Conservation (phyloP, 768 basidiomycete genomes). For the Strobilomyces dryophilus region DNA sequence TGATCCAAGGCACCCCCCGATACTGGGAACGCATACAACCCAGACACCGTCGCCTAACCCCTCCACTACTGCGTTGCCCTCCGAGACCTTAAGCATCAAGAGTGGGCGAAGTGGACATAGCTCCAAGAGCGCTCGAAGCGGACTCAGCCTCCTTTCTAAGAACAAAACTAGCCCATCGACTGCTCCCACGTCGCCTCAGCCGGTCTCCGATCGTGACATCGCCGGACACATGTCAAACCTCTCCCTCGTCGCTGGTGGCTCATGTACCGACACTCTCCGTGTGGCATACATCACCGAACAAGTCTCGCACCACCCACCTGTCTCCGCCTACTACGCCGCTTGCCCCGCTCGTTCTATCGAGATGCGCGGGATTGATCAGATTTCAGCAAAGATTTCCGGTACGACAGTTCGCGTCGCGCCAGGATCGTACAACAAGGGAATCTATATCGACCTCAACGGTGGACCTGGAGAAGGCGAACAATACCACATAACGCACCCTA, state of each 20-base stretch:
- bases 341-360: conserved; percentile 75
- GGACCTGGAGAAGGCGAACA: conserved; percentile 72
- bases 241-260: conserved; percentile 41
- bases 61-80: conserved; percentile 18
- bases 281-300: conserved; percentile 88
- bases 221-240: conserved; percentile 59
- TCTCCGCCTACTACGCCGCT: conserved; percentile 76
- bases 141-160: conserved; percentile 53
- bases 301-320: conserved; percentile 95
- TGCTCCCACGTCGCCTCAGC: conserved; percentile 45
- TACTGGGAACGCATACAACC: conserved; percentile 39
- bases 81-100: conserved; percentile 52
- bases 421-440: conserved; percentile 83
- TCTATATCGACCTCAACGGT: conserved; percentile 75
- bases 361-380: conserved; percentile 85
- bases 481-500: conserved; percentile 88
- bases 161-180: conserved; percentile 32
- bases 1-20: conserved; percentile 44
- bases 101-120: conserved; percentile 48
- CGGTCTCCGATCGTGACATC: conserved; percentile 34
- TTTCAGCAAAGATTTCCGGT: conserved; percentile 87
- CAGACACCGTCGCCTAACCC: conserved; percentile 24
- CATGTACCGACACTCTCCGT: conserved; percentile 43
- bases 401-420: conserved; percentile 80
- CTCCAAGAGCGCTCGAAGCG: conserved; percentile 57